Percentiles rank a stretch among this genome's conserved stretches.
phyloP scores from a whole-genome alignment of 495 filamentous ascomycete species.

The Lichenothelia convexa region DNA sequence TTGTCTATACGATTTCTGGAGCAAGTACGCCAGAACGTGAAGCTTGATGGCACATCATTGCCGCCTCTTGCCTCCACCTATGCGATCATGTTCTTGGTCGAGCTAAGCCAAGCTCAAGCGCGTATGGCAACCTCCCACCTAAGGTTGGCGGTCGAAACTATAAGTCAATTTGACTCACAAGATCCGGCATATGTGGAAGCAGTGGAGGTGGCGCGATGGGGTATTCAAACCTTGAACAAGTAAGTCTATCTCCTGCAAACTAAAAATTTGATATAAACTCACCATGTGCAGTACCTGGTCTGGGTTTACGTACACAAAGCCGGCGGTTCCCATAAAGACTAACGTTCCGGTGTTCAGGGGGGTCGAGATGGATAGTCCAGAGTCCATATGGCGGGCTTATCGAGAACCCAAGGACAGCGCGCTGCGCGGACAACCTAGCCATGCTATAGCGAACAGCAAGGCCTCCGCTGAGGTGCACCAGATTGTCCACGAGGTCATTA shows the following conservation, averaged over 20 bases:
- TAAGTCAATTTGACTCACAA: slow-evolving; percentile 1
- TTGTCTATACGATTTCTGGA: slow-evolving; percentile 16
- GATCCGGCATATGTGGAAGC: slow-evolving; percentile 3
- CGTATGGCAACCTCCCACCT: slow-evolving; percentile 19
- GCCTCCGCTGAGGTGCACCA: slow-evolving; percentile 18
- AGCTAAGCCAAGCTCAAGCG: slow-evolving; percentile 3
- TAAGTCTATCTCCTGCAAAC: too few species aligned
- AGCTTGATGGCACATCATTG: slow-evolving; percentile 11
- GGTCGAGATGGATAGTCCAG: slow-evolving; percentile 2
- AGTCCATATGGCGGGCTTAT: slow-evolving; percentile 3
- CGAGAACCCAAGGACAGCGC: slow-evolving; percentile 1
- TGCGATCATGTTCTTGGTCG: slow-evolving; percentile 8
- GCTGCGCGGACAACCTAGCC: neutral
- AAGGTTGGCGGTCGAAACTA: slow-evolving; percentile 10
- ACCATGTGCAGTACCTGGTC: slow-evolving; percentile 6
- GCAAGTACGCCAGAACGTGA: neutral
- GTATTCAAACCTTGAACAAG: slow-evolving; percentile 9
- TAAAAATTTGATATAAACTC: too few species aligned
- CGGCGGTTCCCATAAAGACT: slow-evolving; percentile 5
- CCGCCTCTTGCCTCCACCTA: slow-evolving; percentile 3
- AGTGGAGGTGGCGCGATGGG: slow-evolving; percentile 9
- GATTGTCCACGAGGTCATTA: slow-evolving; percentile 18
- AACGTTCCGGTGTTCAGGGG: slow-evolving; percentile 4
- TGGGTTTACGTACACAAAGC: slow-evolving; percentile 11
- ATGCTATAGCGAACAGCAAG: slow-evolving; percentile 6